phyloP scores from a whole-genome alignment of 805 yeast species.

The Metschnikowia similis region DNA sequence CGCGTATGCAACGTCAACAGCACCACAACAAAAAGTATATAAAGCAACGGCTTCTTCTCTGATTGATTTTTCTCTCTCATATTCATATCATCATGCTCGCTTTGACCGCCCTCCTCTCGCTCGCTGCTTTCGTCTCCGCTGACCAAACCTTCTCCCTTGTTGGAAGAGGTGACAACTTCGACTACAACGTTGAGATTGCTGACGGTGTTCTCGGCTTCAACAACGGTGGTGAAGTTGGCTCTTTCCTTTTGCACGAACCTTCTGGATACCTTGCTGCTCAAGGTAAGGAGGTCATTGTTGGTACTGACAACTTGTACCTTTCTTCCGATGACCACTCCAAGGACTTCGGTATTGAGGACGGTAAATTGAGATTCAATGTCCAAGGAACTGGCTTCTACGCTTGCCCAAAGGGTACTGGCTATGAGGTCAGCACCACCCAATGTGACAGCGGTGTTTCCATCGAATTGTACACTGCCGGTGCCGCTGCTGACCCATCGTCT shows the following conservation, averaged over 20 bases:
- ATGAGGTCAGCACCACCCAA: conserved; percentile 11
- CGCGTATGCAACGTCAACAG: background rate
- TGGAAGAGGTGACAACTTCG: conserved; percentile 24
- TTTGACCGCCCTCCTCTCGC: conserved; percentile 17
- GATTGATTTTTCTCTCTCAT: background rate
- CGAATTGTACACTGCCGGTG: conserved; percentile 7
- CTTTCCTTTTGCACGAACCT: conserved; percentile 27
- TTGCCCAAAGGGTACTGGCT: conserved; percentile 19
- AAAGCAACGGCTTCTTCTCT: background rate
- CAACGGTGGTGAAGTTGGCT: conserved; percentile 15
- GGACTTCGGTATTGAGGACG: conserved; percentile 25
- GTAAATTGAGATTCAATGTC: conserved; percentile 22
- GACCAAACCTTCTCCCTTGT: conserved; percentile 28
- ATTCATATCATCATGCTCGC: conserved; percentile 8
- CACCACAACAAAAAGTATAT: background rate
- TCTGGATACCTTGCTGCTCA: conserved; percentile 24
- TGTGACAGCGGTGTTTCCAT: conserved; percentile 11
- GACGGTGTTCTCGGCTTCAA: conserved; percentile 1
- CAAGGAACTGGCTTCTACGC: conserved; percentile 22
- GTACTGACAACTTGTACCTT: conserved; percentile 16
- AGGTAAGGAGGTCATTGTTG: conserved; percentile 18
- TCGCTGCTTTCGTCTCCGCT: conserved; percentile 26
- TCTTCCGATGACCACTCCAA: conserved; percentile 19
- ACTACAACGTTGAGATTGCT: conserved; percentile 16
- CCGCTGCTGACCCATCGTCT: conserved; percentile 8